Conservation (phyloP, 805 yeast genomes). For the Yarrowia divulgata region DNA sequence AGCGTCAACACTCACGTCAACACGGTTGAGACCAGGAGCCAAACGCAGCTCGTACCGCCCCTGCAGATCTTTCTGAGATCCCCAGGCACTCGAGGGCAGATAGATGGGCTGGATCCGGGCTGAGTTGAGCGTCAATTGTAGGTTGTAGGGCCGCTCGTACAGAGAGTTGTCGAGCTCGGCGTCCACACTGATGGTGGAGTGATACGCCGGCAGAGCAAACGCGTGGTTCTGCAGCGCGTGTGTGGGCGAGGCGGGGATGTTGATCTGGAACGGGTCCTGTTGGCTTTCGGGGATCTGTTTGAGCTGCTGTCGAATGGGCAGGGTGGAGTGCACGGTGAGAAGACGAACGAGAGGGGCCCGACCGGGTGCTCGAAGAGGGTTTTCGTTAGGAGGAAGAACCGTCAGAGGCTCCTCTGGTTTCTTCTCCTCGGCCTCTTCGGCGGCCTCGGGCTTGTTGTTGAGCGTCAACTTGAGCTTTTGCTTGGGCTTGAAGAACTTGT, state of each 20-base stretch:
- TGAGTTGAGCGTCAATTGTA: constrained; percentile 49
- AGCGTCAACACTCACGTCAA: constrained; percentile 48
- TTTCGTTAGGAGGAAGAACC: constrained; percentile 44
- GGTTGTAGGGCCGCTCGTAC: constrained; percentile 48
- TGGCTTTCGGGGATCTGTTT: constrained; percentile 44
- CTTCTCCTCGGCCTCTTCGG: constrained; percentile 18
- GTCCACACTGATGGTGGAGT: constrained; percentile 57
- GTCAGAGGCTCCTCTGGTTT: constrained; percentile 42
- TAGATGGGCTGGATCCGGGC: constrained; percentile 47
- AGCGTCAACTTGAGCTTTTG: constrained; percentile 36
- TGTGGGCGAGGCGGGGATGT: constrained; percentile 51
- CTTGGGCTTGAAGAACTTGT: constrained; percentile 41
- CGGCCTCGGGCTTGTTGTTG: constrained; percentile 6
- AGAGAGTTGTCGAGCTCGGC: constrained; percentile 56
- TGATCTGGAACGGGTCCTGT: constrained; percentile 52
- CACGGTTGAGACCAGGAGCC: constrained; percentile 51
- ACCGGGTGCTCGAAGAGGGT: constrained; percentile 43
- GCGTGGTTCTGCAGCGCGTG: constrained; percentile 54
- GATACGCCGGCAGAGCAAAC: constrained; percentile 57
- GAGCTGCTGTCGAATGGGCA: constrained; percentile 49
- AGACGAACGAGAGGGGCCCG: constrained; percentile 47
- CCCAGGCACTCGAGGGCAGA: constrained; percentile 43
- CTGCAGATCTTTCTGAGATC: constrained; percentile 43
- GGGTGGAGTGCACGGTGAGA: constrained; percentile 49
- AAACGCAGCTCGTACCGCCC: constrained; percentile 49